A percentile compares a stretch with the other conserved stretches of the same genome.
These are phyloP conservation scores for Casuarina cunninghamiana DNA, from an alignment of 306 rosid species.

Conservation along the genomic window DNA sequence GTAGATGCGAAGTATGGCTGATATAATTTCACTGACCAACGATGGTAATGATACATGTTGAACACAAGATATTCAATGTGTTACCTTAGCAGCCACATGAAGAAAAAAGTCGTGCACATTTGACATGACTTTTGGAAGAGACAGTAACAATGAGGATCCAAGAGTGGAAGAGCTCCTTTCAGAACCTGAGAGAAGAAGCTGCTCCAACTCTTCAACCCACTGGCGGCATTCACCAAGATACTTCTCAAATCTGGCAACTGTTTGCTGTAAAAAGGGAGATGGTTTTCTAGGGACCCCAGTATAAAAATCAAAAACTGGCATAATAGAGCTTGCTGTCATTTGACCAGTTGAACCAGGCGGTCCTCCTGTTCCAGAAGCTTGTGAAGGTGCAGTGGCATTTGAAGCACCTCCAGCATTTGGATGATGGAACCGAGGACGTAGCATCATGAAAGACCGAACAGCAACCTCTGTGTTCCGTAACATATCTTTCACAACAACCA, in stretches of 20 bases:
- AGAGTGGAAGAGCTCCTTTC: slow-evolving; percentile 59
- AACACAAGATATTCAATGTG: slow-evolving; percentile 17
- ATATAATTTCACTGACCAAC: background rate
- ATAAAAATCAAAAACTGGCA: slow-evolving; percentile 90
- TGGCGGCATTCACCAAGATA: slow-evolving; percentile 78
- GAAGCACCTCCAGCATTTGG: slow-evolving; percentile 65
- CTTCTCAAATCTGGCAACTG: slow-evolving; percentile 88
- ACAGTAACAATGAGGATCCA: slow-evolving; percentile 66
- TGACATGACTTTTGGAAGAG: slow-evolving; percentile 94
- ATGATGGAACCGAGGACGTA: slow-evolving; percentile 83
- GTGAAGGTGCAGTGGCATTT: slow-evolving; percentile 70
- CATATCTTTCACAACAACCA: slow-evolving; percentile 77
- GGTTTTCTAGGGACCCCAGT: slow-evolving; percentile 94
- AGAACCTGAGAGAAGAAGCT: slow-evolving; percentile 65
- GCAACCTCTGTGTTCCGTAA: slow-evolving; percentile 88
- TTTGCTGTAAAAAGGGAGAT: slow-evolving; percentile 82
- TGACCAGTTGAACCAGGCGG: slow-evolving; percentile 57
- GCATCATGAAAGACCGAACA: slow-evolving; percentile 89
- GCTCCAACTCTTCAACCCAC: slow-evolving; percentile 97
- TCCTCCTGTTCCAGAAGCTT: slow-evolving; percentile 53
- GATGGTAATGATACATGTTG: background rate
- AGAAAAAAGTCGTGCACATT: slow-evolving; percentile 94
- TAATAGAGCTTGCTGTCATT: slow-evolving; percentile 55
- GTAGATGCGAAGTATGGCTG: background rate
- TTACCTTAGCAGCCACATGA: slow-evolving; percentile 96